Percentiles rank a stretch among this genome's conserved stretches.
Evolutionary conservation across 371 early-diverging fungal species (phyloP).

Genomic region (Mortierella sp.): DNA sequence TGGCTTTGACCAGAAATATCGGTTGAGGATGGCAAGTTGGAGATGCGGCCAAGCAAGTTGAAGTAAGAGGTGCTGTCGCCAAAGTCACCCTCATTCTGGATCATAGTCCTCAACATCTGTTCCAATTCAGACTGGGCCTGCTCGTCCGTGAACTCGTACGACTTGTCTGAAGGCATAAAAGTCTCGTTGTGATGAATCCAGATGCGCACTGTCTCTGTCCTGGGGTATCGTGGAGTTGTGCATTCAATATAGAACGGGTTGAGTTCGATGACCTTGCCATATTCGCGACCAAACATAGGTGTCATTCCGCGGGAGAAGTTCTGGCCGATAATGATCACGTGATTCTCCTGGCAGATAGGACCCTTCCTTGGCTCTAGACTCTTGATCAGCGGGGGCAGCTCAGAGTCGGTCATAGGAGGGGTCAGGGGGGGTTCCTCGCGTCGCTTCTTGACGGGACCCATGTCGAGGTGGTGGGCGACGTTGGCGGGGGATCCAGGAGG

Average conservation of each 20-base stretch:
- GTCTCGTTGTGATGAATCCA: constrained; percentile 47
- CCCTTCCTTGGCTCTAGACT: constrained; percentile 45
- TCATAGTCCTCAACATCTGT: constrained; percentile 48
- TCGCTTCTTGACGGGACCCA: constrained; percentile 49
- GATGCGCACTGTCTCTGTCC: constrained; percentile 41
- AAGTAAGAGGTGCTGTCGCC: constrained; percentile 39
- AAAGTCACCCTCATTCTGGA: constrained; percentile 42
- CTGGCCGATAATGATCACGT: constrained; percentile 56
- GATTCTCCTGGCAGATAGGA: constrained; percentile 57
- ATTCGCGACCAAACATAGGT: constrained; percentile 54
- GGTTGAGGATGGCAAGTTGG: constrained; percentile 41
- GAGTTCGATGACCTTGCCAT: constrained; percentile 51
- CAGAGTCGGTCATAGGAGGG: constrained; percentile 33
- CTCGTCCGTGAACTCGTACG: constrained; percentile 55
- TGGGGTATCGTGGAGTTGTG: constrained; percentile 42
- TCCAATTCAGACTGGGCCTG: constrained; percentile 53
- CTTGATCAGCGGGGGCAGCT: constrained; percentile 41
- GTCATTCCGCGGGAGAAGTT: constrained; percentile 55
- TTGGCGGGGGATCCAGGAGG: constrained; percentile 34
- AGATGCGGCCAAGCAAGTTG: constrained; percentile 34
- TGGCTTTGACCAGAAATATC: constrained; percentile 55
- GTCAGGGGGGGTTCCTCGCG: constrained; percentile 48
- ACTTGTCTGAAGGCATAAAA: constrained; percentile 47
- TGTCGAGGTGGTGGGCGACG: constrained; percentile 25
- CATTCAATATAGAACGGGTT: constrained; percentile 57